Evolutionary conservation across 208 protist genomes (phyloP).

Genomic region (Jaenimonas drosophilae): DNA sequence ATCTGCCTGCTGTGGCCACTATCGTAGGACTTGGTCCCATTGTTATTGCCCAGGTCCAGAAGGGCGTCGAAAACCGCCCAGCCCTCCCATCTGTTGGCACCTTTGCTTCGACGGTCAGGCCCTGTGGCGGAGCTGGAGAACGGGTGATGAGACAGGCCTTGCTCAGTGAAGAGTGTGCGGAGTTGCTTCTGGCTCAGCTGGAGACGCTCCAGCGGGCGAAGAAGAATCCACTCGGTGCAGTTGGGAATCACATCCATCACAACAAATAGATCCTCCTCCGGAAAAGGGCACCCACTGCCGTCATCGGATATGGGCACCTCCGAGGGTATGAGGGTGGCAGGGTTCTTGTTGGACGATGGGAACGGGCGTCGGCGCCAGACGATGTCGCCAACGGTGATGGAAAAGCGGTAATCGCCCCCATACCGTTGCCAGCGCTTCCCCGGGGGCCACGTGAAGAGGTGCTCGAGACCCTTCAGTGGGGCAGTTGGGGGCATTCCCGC

Average conservation of each 20-base stretch:
- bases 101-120: slow-evolving; percentile 3
- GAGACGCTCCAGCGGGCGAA: slow-evolving; percentile 23
- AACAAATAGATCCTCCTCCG: slow-evolving; percentile 57
- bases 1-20: too few relatives aligned
- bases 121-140: slow-evolving; percentile 12
- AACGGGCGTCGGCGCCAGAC: slow-evolving; percentile 57
- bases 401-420: slow-evolving; percentile 68
- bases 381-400: slow-evolving; percentile 52
- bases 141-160: slow-evolving; percentile 16
- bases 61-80: slow-evolving; percentile 7
- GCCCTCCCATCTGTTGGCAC: neutral
- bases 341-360: slow-evolving; percentile 1
- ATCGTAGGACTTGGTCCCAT: too few relatives aligned
- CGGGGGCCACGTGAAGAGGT: neutral
- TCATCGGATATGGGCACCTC: neutral
- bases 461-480: slow-evolving; percentile 2
- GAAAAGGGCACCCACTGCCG: slow-evolving; percentile 3
- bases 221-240: slow-evolving; percentile 30
- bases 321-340: neutral
- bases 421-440: slow-evolving; percentile 46
- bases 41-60: neutral
- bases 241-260: slow-evolving; percentile 28
- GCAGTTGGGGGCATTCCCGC: too few relatives aligned
- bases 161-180: slow-evolving; percentile 12
- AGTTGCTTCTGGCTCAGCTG: slow-evolving; percentile 6